Evolutionary conservation across 164 flowering plant genomes (phyloP), one percentile per base, ranked within the genome.

Genomic region (Chimonanthus salicifolius): DNA sequence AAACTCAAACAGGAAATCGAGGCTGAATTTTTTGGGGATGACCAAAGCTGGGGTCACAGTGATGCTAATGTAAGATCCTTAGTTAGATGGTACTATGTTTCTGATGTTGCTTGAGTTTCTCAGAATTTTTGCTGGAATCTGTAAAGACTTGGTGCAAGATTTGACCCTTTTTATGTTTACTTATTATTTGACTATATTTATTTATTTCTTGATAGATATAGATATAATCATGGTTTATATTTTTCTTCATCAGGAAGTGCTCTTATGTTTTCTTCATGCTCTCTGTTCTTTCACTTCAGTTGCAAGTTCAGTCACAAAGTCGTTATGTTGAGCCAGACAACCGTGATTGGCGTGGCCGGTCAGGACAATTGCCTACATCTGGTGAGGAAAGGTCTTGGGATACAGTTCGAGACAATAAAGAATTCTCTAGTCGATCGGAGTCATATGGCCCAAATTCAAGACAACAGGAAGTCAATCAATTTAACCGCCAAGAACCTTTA

Each of bases 261-360:
- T 13, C 60, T 45, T 49, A 3, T n/a, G 69, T 47, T 58, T 43
- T 6, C 65, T 13, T n/a, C 15, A 64, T 54, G 47, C 4, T n/a
- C 33, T 33, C 33, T 33, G 33, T 71, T 58, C 43, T 48, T 13
- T 68, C 47, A 78, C 44, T 80, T 20, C 54, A 88, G 90, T 68
- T 74, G 60, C 87, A 75, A 65, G 82, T n/a, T 76, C 95, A 84
- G 78, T 6, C 89, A 48, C 94, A 84, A 76, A 78, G 74, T 75
- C 94, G 94, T 65, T 90, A 90, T 73, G 72, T 92, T 67, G 97
- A 94, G 78, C 90, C 90, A 48, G 98, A 94, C 78, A 87, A 80
- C 70, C 97, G 97, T 78, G 98, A 94, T 67, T 96, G 99, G 99
- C 97, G 92, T 78, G 88, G 60, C 11, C 87, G 97, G 18, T 75